phyloP scores from a whole-genome alignment of 2,329 filamentous ascomycete species.

The Cytospora paraplurivora region DNA sequence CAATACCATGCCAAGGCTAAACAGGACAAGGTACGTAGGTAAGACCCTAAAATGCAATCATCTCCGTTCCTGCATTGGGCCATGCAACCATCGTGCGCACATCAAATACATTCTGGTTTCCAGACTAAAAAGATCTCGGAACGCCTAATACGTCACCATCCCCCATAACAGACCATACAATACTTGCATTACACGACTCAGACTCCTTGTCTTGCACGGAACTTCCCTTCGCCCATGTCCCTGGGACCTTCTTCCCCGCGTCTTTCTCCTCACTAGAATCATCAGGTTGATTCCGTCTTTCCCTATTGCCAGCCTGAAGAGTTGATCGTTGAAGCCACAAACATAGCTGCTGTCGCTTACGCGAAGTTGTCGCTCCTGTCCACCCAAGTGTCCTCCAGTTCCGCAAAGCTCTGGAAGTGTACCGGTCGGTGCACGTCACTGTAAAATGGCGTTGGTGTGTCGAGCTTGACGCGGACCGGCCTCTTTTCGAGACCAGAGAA shows the following conservation, averaged over 20 bases:
- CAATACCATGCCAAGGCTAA: background rate
- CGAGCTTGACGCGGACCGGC: constrained; percentile 86
- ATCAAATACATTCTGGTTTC: background rate
- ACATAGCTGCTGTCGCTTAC: constrained; percentile 47
- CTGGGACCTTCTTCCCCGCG: background rate
- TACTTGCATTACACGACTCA: background rate
- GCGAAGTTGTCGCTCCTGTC: constrained; percentile 93
- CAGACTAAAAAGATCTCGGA: background rate
- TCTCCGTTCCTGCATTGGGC: background rate
- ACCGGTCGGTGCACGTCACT: constrained; percentile 87
- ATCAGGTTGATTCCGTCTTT: background rate
- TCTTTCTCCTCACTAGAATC: background rate
- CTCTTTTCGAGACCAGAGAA: constrained; percentile 91
- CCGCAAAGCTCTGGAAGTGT: constrained; percentile 96
- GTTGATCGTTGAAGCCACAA: background rate
- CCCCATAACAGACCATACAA: constrained; percentile 1
- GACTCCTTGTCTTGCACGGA: background rate
- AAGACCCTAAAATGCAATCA: background rate
- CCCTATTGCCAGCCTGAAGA: background rate
- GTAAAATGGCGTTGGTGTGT: constrained; percentile 89
- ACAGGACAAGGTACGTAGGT: background rate
- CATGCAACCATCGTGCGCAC: background rate
- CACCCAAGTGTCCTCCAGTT: constrained; percentile 95
- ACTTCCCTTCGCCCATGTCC: background rate
- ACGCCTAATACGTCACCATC: background rate